Conservation (phyloP, 2,329 filamentous ascomycete genomes). For the Balansia obtecta region DNA sequence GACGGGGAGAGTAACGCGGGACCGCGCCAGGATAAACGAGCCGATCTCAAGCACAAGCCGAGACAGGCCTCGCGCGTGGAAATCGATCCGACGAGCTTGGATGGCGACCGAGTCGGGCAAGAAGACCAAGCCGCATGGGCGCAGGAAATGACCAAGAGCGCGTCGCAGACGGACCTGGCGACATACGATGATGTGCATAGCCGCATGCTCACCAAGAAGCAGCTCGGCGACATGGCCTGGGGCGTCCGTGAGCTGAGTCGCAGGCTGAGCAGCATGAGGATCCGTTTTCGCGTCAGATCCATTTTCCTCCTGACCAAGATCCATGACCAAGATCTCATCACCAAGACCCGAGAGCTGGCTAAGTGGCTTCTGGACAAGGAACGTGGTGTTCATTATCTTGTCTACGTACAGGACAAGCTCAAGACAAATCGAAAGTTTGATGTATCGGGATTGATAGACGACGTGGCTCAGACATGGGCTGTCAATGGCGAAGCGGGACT, state of each 20-base stretch:
- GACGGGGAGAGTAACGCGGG: conserved; percentile 8
- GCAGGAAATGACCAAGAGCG: conserved; percentile 30
- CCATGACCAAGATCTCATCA: conserved; percentile 71
- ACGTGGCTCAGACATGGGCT: conserved; percentile 36
- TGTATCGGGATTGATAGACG: conserved; percentile 51
- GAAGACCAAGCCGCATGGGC: conserved; percentile 45
- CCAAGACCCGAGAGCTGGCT: conserved; percentile 62
- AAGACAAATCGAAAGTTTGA: conserved; percentile 63
- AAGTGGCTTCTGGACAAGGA: conserved; percentile 70
- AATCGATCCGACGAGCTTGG: conserved; percentile 28
- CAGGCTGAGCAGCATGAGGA: conserved; percentile 67
- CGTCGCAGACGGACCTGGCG: conserved; percentile 27
- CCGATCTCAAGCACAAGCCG: conserved; percentile 12
- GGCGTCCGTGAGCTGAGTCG: conserved; percentile 85
- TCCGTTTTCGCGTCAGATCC: conserved; percentile 69
- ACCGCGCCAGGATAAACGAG: conserved; percentile 10
- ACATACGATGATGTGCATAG: conserved; percentile 33
- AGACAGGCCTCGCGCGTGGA: conserved; percentile 15
- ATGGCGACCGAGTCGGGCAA: conserved; percentile 35
- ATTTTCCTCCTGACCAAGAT: conserved; percentile 87
- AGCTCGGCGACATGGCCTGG: conserved; percentile 94
- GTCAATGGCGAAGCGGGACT: conserved; percentile 21
- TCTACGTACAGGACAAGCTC: conserved; percentile 74
- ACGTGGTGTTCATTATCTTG: conserved; percentile 53
- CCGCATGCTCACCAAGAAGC: conserved; percentile 84